Base-by-base conservation (phyloP, 371 early-diverging fungal species). In the Apophysomyces variabilis region DNA sequence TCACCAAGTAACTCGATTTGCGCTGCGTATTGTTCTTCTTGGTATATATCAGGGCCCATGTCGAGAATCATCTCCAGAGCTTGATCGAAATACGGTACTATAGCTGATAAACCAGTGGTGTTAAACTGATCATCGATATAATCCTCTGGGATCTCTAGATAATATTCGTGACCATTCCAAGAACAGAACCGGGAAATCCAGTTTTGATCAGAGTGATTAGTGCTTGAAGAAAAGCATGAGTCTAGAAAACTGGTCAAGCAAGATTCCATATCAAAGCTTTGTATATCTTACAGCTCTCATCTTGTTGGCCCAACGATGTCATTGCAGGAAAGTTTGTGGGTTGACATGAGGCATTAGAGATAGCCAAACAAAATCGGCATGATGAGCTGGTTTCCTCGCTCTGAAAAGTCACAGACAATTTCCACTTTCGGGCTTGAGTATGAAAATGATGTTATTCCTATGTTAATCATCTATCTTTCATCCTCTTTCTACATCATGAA, bases 41-140 rank as follows among this genome's bases (percentile, higher is more conserved):
- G 44, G 14, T 21, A 38, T 64, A 80, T 70, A 69, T 85, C 90
- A 37, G 89, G 84, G 66, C 93, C 95, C 21, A 90, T 77, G 78
- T 95, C 95, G 64, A 94, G 79, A 62, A 99, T 95, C 79, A 91
- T 87, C 59, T 91, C 91, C 66, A 93, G 81, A 1, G 94, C 93
- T 56, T 90, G 87, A 39, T 87, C 82, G 73, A 93, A 96, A 79
- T 92, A 89, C 12, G 90, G 88, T 1, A 97, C 90, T 46, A 90
- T 85, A 14, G 88, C 83, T 60, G 87, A 87, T 54, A 99, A 77
- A 9, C 97, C 97, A 21, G 93, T 91, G 41, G 97, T 76, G 78
- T 99, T 97, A 74, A 99, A 99, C 58, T 93, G 90, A 79, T 99
- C 99, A 58, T 90, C 88, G 58, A 95, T 93, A 71, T 91, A 96